Base-by-base conservation (phyloP, 2,329 filamentous ascomycete species). In the Ophiocordyceps camponoti-leonardi region DNA sequence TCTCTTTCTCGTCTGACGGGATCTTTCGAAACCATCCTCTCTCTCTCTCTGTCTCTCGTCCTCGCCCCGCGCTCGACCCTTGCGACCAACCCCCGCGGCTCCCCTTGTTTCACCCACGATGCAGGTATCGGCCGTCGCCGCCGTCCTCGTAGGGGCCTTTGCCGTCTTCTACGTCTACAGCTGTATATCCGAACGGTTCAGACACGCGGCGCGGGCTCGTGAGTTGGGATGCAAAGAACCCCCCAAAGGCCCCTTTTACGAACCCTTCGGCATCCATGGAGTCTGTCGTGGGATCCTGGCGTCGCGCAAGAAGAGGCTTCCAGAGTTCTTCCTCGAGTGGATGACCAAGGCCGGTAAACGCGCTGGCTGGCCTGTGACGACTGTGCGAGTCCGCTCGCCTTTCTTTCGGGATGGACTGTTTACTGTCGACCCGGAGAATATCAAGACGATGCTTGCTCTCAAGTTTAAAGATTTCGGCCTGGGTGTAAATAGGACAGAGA, bases 381-480 rank as follows among this genome's bases (percentile, higher is more conserved):
- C 53, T 18, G 22, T 52, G n/a, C 37, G 20, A 11, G 31, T 49
- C n/a, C 46, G 35, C 23, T 45, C 44, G 16, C 51, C 51, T 3
- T 48, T 55, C 30, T 56, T 56, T 35, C 46, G 50, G 16, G 43
- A 49, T 8, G 42, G 42, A 11, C 40, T 56, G 33, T 35, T 54
- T 23, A 58, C 56, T 6, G 37, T 46, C 2, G 55, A 58, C 13
- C 56, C 56, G 3, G 43, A 53, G 19, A 58, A 57, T 31, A 53
- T 61, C 42, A 54, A 60, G 48, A 51, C 57, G 8, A 46, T 60
- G 3, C 48, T 58, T 18, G 50, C 55, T 11, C 46, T 49, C 16
- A 51, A 54, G 20, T 58, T 57, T 44, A 52, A 56, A 31, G 53
- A 57, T 41, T 58, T 53, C 40, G 53, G 49, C 14, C 46, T 59